Evolutionary conservation across 805 yeast species (phyloP).

Genomic region (Candida germanica): DNA sequence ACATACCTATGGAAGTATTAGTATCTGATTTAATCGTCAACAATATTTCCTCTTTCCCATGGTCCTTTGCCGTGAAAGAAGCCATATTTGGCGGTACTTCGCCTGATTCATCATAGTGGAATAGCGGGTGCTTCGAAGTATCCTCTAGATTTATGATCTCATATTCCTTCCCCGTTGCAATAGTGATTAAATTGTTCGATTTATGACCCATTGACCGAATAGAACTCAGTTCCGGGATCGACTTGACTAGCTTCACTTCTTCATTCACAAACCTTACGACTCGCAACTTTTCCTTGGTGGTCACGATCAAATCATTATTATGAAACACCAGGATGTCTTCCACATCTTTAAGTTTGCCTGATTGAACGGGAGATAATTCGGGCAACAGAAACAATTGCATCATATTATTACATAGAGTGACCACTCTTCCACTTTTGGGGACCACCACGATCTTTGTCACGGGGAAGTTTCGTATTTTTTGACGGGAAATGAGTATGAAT

Average conservation of each 20-base stretch:
- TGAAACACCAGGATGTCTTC: slow-evolving; percentile 27
- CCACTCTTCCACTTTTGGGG: slow-evolving; percentile 21
- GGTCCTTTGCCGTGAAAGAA: slow-evolving; percentile 19
- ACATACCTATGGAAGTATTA: slow-evolving; percentile 38
- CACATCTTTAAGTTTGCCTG: slow-evolving; percentile 36
- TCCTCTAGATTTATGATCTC: slow-evolving; percentile 36
- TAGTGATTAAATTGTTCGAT: slow-evolving; percentile 26
- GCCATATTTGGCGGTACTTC: slow-evolving; percentile 22
- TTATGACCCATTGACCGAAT: slow-evolving; percentile 25
- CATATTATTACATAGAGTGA: slow-evolving; percentile 22
- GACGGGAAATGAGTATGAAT: slow-evolving; percentile 24
- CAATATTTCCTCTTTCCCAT: slow-evolving; percentile 23
- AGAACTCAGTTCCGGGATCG: slow-evolving; percentile 30
- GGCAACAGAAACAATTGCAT: slow-evolving; percentile 31
- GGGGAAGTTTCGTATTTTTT: slow-evolving; percentile 11
- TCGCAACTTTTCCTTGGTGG: slow-evolving; percentile 27
- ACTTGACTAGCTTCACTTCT: slow-evolving; percentile 29
- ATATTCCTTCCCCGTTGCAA: slow-evolving; percentile 32
- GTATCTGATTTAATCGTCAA: slow-evolving; percentile 33
- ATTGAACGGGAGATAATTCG: slow-evolving; percentile 35
- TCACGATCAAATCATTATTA: slow-evolving; percentile 17
- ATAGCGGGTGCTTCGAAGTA: slow-evolving; percentile 29
- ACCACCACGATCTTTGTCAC: slow-evolving; percentile 25
- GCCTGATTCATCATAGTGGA: slow-evolving; percentile 9
- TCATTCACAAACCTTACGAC: slow-evolving; percentile 27